Percentiles rank a stretch among this genome's conserved stretches.
These are phyloP conservation scores for Naegleria fowleri DNA, from an alignment of 208 protist species.

Conservation along the genomic window DNA sequence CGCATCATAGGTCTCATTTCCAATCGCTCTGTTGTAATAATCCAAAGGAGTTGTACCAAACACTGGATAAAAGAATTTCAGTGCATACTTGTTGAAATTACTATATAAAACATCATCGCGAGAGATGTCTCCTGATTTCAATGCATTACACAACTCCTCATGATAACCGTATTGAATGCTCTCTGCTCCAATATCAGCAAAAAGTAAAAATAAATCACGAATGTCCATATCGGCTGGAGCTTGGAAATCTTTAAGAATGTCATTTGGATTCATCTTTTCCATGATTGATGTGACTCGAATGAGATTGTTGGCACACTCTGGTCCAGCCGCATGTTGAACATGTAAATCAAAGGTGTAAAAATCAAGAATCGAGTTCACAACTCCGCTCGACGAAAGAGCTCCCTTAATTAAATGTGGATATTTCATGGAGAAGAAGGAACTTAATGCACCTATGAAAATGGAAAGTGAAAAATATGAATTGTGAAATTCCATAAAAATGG, in stretches of 20 bases:
- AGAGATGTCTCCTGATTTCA: not conserved
- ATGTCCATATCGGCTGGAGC: not conserved
- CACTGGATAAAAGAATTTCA: not conserved
- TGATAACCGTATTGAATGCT: constrained; percentile 20
- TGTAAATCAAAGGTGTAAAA: not conserved
- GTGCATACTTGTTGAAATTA: not conserved
- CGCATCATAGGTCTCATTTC: not conserved
- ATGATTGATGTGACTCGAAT: not conserved
- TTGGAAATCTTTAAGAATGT: not conserved
- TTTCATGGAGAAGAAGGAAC: not conserved
- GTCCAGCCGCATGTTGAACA: not conserved
- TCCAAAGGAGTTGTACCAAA: not conserved
- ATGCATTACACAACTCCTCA: not conserved
- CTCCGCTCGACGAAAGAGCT: not conserved
- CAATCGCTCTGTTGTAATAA: not conserved
- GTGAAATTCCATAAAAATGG: too few species aligned
- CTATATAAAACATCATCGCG: not conserved
- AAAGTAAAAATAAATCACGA: not conserved
- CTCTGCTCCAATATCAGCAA: not conserved
- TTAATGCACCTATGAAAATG: not conserved
- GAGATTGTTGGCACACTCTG: not conserved
- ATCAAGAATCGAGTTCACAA: constrained; percentile 18
- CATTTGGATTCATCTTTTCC: not conserved
- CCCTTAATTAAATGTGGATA: constrained; percentile 18
- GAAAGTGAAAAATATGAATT: too few species aligned